Base-by-base conservation (phyloP, 2,329 filamentous ascomycete species). In the Calonectria henricotiae region DNA sequence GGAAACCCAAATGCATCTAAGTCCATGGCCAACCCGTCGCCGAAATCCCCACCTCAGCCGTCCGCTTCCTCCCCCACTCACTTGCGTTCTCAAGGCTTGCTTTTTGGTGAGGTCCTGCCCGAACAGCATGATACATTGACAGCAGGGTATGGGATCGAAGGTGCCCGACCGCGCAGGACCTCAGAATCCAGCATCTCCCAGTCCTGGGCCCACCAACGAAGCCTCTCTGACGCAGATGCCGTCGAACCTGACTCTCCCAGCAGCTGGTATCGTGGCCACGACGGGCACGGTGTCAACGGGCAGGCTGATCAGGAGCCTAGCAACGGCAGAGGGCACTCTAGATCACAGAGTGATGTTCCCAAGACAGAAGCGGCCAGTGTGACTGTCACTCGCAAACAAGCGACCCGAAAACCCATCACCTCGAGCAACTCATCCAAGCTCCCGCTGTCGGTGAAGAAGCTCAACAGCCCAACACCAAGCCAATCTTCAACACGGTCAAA, bases 71-170 rank as follows among this genome's bases (percentile, higher is more conserved):
- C 82, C 74, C 77, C 83, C 79, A 72, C 74, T 79, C 80, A 71
- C 75, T 76, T 74, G 62, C 79, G 81, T 71, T 75, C 84, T 58
- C 85, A 86, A 65, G 87, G 87, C 71, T 88, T 93, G 41, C 83
- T 95, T 23, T 96, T 96, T 83, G 93, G 93, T 43, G 94, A 95
- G 81, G 88, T 95, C 74, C 83, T 90, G 32, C 87, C 89, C n/a
- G 85, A 89, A 43, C 86, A 89, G 74, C 86, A 85, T 75, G 85
- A 89, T 74, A 78, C 85, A 30, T 81, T 85, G 23, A 83, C 87
- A 60, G 83, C 86, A 62, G 90, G 89, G 5, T 90, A 90, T 82
- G 91, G 91, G 62, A 92, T 93, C 73, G 84, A 88, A 70, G 78
- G 74, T 61, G 77, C 84, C 61, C 83, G 87, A 62, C 85, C 86